Evolutionary conservation across 2,329 filamentous ascomycete genomes (phyloP), one percentile per base, ranked within the genome.

Genomic region (Fusarium phyllophilum): DNA sequence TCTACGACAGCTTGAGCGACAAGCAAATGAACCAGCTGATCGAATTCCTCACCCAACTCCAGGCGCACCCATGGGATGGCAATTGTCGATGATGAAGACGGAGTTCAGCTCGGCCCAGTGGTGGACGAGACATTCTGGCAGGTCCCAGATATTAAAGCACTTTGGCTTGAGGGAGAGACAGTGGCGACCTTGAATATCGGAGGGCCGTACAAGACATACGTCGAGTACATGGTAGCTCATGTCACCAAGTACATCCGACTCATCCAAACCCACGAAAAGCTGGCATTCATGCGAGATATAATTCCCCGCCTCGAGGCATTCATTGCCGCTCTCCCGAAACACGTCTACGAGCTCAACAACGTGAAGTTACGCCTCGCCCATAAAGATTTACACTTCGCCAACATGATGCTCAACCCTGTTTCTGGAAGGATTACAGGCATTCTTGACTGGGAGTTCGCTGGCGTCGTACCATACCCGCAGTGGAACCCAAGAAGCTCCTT

Each of bases 361-460:
- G 2, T 36, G 17, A 52, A 52, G 13, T 2, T 20, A 2, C 48
- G 31, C n/a, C n/a, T 52, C 17, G 31, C 48, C 2, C 48, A 36
- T 2, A 52, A 36, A 15, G 31, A 52, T 2, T 1, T 52, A 5
- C n/a, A 52, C n/a, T 36, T 52, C 12, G 48, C 31, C 3, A 52
- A 52, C 13, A 20, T 36, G 3, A 20, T 36, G 0, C 15, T 1
- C 3, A 3, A 52, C 33, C n/a, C 17, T 3, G 5, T 0, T 0
- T 8, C 31, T 8, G 17, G n/a, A 3, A 15, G 12, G 1, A 36
- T 26, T 6, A 52, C n/a, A 2, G n/a, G n/a, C 0, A 20, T 52
- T 4, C 31, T 36, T 0, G 31, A 52, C n/a, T 36, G 31, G 31
- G 48, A 52, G 9, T 52, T 52, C 12, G 31, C 31, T 2, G 31